Evolutionary conservation across 1,284 basidiomycete species (phyloP).

Genomic region (Malassezia sp.): DNA sequence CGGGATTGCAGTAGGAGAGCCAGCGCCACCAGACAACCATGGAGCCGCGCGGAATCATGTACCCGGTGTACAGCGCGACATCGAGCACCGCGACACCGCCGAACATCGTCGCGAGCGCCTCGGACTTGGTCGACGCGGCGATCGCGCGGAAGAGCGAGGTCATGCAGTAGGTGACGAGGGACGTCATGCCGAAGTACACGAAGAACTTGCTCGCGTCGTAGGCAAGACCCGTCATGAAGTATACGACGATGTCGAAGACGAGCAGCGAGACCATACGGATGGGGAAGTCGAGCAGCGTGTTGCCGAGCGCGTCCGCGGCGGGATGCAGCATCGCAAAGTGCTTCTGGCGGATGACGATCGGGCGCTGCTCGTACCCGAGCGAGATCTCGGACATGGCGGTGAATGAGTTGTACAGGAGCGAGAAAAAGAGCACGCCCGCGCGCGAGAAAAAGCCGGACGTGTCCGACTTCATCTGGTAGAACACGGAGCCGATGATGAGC

Average conservation of each 20-base stretch:
- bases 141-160: constrained; percentile 50
- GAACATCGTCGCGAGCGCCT: constrained; percentile 34
- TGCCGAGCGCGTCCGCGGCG: constrained; percentile 52
- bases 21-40: constrained; percentile 38
- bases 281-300: constrained; percentile 61
- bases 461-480: constrained; percentile 49
- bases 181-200: constrained; percentile 29
- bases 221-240: constrained; percentile 57
- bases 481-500: constrained; percentile 67
- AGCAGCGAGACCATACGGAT: constrained; percentile 54
- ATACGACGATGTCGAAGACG: constrained; percentile 55
- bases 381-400: constrained; percentile 55
- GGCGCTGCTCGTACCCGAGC: constrained; percentile 56
- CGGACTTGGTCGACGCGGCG: constrained; percentile 23
- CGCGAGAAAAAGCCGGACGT: constrained; percentile 33
- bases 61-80: constrained; percentile 58
- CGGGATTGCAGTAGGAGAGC: constrained; percentile 36
- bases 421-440: constrained; percentile 35
- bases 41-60: constrained; percentile 55
- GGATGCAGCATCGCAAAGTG: constrained; percentile 49
- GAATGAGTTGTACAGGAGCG: constrained; percentile 38
- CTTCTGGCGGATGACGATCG: constrained; percentile 58
- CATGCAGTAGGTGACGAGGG: constrained; percentile 45
- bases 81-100: constrained; percentile 56
- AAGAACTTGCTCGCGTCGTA: constrained; percentile 49